Evolutionary conservation across 768 basidiomycete species (phyloP).

Genomic region (Gautieria morchelliformis): DNA sequence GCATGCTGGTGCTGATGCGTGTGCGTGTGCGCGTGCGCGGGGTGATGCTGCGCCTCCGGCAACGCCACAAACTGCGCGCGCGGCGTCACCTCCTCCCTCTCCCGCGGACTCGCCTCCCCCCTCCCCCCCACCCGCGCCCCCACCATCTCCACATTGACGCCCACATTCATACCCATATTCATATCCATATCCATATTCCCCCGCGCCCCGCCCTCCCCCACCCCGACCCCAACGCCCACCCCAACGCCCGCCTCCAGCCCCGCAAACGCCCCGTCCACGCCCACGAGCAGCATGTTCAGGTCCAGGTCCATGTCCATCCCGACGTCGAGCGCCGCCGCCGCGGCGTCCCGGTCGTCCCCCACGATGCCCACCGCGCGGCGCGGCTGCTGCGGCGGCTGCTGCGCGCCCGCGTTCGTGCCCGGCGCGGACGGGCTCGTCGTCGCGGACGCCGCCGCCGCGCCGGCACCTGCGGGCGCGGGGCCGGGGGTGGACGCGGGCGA

Average conservation of each 20-base stretch:
- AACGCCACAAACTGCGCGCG: slow-evolving; percentile 6
- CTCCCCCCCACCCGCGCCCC: not conserved
- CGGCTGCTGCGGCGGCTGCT: slow-evolving; percentile 7
- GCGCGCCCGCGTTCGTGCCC: too few relatives aligned
- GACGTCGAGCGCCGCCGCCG: slow-evolving; percentile 2
- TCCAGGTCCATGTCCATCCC: slow-evolving; percentile 12
- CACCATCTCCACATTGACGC: too few relatives aligned
- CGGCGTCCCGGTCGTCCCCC: slow-evolving; percentile 1
- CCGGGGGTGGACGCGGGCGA: slow-evolving; percentile 13
- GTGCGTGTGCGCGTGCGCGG: not conserved
- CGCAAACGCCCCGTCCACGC: not conserved
- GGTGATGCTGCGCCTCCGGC: not conserved
- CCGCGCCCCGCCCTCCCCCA: too few relatives aligned
- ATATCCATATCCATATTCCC: not conserved
- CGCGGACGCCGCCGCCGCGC: too few relatives aligned
- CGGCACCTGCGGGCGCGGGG: not conserved
- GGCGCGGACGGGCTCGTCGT: too few relatives aligned
- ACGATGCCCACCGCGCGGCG: not conserved
- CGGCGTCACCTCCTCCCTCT: slow-evolving; percentile 10
- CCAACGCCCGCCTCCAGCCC: too few relatives aligned
- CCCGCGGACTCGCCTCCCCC: slow-evolving; percentile 10
- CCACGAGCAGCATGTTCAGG: slow-evolving; percentile 13
- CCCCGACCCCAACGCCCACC: too few relatives aligned
- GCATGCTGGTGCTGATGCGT: not conserved
- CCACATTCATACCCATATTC: too few relatives aligned